Evolutionary conservation across 768 basidiomycete genomes (phyloP).

Genomic region (Rhizopogon vinicolor): DNA sequence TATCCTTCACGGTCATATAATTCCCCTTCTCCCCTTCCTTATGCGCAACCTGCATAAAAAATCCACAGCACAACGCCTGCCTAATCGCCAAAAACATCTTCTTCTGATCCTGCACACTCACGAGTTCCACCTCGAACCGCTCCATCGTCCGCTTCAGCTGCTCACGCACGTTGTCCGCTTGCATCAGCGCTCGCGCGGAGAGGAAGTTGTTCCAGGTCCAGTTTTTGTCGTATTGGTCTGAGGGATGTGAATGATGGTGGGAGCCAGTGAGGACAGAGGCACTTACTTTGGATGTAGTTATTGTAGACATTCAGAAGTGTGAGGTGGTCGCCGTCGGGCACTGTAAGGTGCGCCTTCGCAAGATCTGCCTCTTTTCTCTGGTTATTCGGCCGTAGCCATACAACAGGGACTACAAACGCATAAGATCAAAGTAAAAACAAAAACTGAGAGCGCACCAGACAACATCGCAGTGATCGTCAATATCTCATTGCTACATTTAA

Average conservation of each 20-base stretch:
- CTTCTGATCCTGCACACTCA: conserved; percentile 63
- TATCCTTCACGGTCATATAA: conserved; percentile 93
- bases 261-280: not conserved
- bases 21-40: conserved; percentile 87
- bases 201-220: conserved; percentile 94
- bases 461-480: conserved; percentile 95
- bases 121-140: conserved; percentile 73
- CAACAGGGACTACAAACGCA: conserved; percentile 58
- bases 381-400: conserved; percentile 91
- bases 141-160: conserved; percentile 93
- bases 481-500: conserved; percentile 94
- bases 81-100: conserved; percentile 74
- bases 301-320: conserved; percentile 96
- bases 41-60: conserved; percentile 98
- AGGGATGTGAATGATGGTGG: not conserved
- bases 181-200: conserved; percentile 72
- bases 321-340: conserved; percentile 96
- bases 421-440: not conserved
- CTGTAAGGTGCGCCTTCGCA: conserved; percentile 82
- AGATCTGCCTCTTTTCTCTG: conserved; percentile 88
- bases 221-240: conserved; percentile 72
- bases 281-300: conserved; percentile 78
- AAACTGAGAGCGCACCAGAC: conserved; percentile 52
- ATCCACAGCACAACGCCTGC: conserved; percentile 83
- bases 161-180: conserved; percentile 90